Conservation (phyloP, 2,329 filamentous ascomycete species). For the Paraconiothyrium sp. region DNA sequence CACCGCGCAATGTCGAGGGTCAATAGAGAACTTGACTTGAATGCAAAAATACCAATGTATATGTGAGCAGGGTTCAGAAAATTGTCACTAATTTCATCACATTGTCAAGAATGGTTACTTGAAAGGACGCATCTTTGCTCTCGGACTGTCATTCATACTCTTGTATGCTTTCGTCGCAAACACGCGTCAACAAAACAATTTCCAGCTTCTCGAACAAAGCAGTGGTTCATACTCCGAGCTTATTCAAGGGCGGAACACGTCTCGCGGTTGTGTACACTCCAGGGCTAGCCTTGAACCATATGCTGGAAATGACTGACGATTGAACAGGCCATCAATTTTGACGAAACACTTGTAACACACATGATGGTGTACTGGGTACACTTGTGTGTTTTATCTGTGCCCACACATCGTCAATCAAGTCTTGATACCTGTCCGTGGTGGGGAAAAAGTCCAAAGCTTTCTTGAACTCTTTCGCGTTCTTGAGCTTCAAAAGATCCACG, state of each 20-base stretch:
- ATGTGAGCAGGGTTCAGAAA: no score
- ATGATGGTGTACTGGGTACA: conserved; percentile 2
- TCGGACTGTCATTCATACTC: neutral
- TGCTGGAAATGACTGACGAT: neutral
- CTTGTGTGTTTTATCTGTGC: conserved; percentile 22
- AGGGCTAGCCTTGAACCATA: neutral
- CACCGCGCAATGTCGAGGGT: no score
- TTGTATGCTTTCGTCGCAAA: neutral
- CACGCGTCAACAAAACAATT: no score
- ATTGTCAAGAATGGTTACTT: no score
- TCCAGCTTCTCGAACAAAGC: neutral
- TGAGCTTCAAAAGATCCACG: conserved; percentile 26
- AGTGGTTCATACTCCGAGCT: neutral
- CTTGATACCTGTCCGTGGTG: conserved; percentile 21
- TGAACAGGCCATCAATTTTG: neutral
- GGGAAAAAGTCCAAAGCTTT: conserved; percentile 30
- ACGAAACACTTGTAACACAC: neutral
- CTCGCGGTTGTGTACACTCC: neutral
- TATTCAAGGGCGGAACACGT: neutral
- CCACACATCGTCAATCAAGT: conserved; percentile 23
- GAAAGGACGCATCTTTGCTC: no score
- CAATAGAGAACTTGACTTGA: no score
- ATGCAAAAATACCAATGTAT: no score
- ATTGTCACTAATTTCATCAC: no score
- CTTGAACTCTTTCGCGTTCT: conserved; percentile 27